Evolutionary conservation across 2,329 filamentous ascomycete genomes (phyloP), one percentile per base, ranked within the genome.

Genomic region (Diplodia sapinea): DNA sequence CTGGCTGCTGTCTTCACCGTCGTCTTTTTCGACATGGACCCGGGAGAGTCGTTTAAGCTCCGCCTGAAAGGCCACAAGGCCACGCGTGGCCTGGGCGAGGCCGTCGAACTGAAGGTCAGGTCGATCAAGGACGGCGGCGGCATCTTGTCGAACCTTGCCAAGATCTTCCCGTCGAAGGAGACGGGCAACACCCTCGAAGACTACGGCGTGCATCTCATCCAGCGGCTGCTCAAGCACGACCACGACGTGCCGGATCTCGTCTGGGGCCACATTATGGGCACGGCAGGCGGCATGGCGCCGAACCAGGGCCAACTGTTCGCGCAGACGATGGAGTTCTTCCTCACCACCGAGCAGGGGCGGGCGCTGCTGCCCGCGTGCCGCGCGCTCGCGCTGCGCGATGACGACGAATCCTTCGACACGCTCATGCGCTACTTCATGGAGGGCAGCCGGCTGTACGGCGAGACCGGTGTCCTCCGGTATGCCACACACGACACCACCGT

Each of bases 251-350:
- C 84, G 31, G 80, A 85, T 23, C 79, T 87, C 31, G 85, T 87
- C 36, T 86, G 83, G 82, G 83, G 83, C 50, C 83, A 87, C 66
- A 83, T 88, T 65, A 79, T 88, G 51, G 85, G 85, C 38, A 87
- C 86, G 0, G 84, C 84, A 0, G 85, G 83, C 31, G 84, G 84
- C 47, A 68, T 68, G 67, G 64, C 54, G 17, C 64, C 64, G 13
- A 87, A 86, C 67, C 86, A 88, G 72, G 85, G 83, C 8, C 85
- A 87, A 68, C 81, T 87, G 26, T 87, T 88, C 71, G 83, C 79
- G 0, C 86, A 88, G 70, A 84, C 81, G 31, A 74, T 88, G 59
- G 86, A 88, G 71, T 86, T 83, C 73, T 87, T 86, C 74, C 79
- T 88, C 55, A 68, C 73, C 2, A 82, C 83, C 57, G 61, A 55